A percentile compares a stretch with the other conserved stretches of the same genome.
phyloP scores from a whole-genome alignment of 495 filamentous ascomycete genomes.

The Tuber microsphaerosporum region DNA sequence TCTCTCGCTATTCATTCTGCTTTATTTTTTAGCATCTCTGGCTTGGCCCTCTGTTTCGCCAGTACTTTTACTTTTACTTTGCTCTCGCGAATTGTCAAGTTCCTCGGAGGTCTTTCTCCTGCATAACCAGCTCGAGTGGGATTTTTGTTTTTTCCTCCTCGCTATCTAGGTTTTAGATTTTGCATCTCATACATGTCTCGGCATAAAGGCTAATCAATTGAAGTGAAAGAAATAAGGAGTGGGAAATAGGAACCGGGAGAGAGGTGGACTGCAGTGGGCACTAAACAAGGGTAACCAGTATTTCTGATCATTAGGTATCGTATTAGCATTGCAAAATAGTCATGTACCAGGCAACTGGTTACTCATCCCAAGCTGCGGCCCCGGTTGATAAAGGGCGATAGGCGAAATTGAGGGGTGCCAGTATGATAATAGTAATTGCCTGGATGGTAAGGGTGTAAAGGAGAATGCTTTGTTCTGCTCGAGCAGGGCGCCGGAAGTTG shows the following conservation, averaged over 20 bases:
- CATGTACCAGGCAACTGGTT: background rate
- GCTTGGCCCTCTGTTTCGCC: background rate
- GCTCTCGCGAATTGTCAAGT: background rate
- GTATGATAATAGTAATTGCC: background rate
- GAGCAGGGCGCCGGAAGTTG: background rate
- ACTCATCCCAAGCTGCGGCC: background rate
- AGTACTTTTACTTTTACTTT: background rate
- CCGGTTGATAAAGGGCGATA: background rate
- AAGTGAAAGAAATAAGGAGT: background rate
- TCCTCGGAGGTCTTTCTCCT: background rate
- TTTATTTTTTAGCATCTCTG: background rate
- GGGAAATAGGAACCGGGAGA: background rate
- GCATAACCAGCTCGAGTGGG: background rate
- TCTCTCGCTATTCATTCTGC: background rate
- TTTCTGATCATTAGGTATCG: background rate
- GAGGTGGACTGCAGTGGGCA: background rate
- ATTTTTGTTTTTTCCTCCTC: background rate
- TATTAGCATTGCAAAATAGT: background rate
- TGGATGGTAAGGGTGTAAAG: background rate
- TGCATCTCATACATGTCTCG: background rate
- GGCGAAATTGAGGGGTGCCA: background rate
- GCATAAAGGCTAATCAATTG: background rate
- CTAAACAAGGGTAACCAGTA: background rate
- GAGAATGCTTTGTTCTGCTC: background rate
- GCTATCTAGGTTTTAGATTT: conserved; percentile 4